These are phyloP conservation scores for Striga asiatica DNA, from an alignment of 257 asterid species.

Conservation along the genomic window DNA sequence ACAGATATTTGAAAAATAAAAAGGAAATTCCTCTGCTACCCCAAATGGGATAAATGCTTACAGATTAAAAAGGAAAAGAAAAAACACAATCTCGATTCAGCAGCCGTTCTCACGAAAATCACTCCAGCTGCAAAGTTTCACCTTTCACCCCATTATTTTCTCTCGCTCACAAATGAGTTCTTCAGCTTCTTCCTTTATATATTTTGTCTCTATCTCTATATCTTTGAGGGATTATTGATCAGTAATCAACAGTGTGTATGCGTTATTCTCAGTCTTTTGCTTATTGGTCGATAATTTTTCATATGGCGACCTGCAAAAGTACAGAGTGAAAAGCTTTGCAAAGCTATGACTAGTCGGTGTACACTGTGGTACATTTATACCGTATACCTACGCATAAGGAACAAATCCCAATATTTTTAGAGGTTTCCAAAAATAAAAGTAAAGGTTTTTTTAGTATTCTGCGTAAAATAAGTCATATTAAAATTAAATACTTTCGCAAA, in stretches of 20 bases:
- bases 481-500: too few relatives aligned
- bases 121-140: conserved; percentile 42
- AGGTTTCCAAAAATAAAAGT: too few relatives aligned
- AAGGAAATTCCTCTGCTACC: background rate
- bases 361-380: too few relatives aligned
- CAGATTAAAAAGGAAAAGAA: conserved; percentile 16
- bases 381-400: too few relatives aligned
- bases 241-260: background rate
- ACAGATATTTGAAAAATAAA: background rate
- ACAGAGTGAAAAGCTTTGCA: conserved; percentile 21
- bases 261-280: conserved; percentile 16
- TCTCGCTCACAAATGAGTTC: conserved; percentile 7
- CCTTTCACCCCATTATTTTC: conserved; percentile 39
- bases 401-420: too few relatives aligned
- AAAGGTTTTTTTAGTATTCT: too few relatives aligned
- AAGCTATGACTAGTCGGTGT: background rate
- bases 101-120: conserved; percentile 45
- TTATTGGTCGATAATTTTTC: conserved; percentile 26
- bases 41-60: conserved; percentile 19
- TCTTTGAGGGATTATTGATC: background rate
- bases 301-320: conserved; percentile 30
- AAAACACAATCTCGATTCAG: conserved; percentile 38
- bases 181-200: background rate
- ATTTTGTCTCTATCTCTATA: conserved; percentile 11
- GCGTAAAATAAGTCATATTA: too few relatives aligned